Base-by-base conservation (phyloP, 2,329 filamentous ascomycete species). In the Talaromyces sp. region DNA sequence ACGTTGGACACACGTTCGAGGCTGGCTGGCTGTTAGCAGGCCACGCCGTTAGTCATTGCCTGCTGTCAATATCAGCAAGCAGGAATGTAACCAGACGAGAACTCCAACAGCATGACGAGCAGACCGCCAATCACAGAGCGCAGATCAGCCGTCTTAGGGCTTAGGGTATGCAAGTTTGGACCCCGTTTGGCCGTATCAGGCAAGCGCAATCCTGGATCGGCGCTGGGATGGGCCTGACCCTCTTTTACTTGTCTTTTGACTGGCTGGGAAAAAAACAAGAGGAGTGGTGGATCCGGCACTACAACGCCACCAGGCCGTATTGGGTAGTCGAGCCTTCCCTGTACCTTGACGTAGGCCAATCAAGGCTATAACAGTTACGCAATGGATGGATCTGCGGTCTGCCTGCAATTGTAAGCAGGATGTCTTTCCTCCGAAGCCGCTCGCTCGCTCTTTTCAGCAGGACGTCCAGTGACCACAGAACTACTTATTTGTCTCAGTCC, bases 351-450 rank as follows among this genome's bases (percentile, higher is more conserved):
- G 6, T 5, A 39, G 21, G 21, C 54, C 54, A 57, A 57, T 57
- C 54, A 57, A 18, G 35, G 18, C 54, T 14, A 28, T 25, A 14
- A 14, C 33, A 39, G 54, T 57, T 57, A 57, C 54, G 54, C 54
- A 57, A 57, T 57, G 54, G 54, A 35, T 56, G 54, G 54, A 56
- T 21, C 52, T 56, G 25, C 18, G 39, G n/a, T 14, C 54, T 56
- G 54, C 33, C 54, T 16, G 54, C 33, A 39, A 40, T n/a, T 40
- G 12, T 18, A 18, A 16, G 31, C 16, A 18, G 46, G 46, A 33
- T 2, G 25, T 5, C 37, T 40, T 31, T n/a, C 14, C 54, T 57
- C 54, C 54, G 54, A 57, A 25, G 35, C 54, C 54, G 54, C 54
- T 57, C 9, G 28, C 21, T 55, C 31, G 40, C 44, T 48, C 21